Base-by-base conservation (phyloP, 139 green algal species). In the Micractinium sp. region DNA sequence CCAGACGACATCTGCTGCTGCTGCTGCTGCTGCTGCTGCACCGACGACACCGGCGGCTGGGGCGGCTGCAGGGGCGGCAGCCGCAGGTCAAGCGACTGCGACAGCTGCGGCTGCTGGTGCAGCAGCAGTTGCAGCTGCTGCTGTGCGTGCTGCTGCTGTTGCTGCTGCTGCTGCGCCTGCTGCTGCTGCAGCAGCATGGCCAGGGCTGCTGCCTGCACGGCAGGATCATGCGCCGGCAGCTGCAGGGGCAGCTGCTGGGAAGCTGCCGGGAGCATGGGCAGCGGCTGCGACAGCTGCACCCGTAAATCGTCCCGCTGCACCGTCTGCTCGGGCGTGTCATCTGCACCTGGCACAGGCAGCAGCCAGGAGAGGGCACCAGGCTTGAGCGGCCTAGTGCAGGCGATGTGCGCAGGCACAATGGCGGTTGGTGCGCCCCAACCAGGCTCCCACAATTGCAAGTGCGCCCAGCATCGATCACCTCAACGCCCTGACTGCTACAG, bases 131-230 rank as follows among this genome's bases (percentile, higher is more conserved):
- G 81, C 81, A 15, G 56, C 60, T 29, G 56, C 81, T 27, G 81
- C 56, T 53, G 81, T 20, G 27, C 33, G 2, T 60, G 36, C 33
- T 19, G 23, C 33, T 66, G 56, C 33, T 36, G 47, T 56, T 33
- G 56, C 9, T 47, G 33, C 81, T 56, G 56, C 56, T 74, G 77
- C 85, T 81, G 83, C 67, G 5, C 12, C 67, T 80, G 83, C 66
- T 88, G 83, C 31, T 75, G 56, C 81, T 74, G 56, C 56, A 27
- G n/a, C 60, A 86, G 86, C 86, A 35, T 25, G 0, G 38, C 71
- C 4, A 31, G 36, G 47, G 79, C 20, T 31, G 89, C 27, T 3
- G 87, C 87, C 85, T 90, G 74, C 82, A 67, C 78, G 33, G 83
- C 31, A 0, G 33, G 33, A 0, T 60, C 56, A 14, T 75, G 29